Percentiles rank a stretch among this genome's conserved stretches.
These are phyloP conservation scores for Proliferodiscus dingleyae DNA, from an alignment of 2,329 filamentous ascomycete species.

Conservation along the genomic window DNA sequence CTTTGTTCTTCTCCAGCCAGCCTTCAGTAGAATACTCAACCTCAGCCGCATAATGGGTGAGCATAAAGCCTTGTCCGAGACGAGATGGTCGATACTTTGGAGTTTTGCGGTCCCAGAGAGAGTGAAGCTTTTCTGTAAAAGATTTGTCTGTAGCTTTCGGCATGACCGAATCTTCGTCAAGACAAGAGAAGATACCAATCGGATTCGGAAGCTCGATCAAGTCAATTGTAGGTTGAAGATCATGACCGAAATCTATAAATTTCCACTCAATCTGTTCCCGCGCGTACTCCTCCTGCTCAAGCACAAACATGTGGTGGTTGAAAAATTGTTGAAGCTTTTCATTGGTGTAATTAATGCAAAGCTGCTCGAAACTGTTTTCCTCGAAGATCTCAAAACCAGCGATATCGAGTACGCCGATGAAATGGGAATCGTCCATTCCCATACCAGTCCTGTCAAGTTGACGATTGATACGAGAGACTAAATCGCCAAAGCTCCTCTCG, in stretches of 20 bases:
- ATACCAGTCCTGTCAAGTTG: constrained; percentile 84
- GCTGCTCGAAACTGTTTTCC: constrained; percentile 95
- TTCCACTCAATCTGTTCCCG: constrained; percentile 99
- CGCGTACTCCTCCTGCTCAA: constrained; percentile 97
- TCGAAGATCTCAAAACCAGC: constrained; percentile 99
- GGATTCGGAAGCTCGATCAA: constrained; percentile 94
- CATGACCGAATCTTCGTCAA: constrained; percentile 98
- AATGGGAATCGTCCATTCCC: constrained; percentile 81
- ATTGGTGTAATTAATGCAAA: constrained; percentile 99
- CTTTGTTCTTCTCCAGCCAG: constrained; percentile 99
- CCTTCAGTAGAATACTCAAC: constrained; percentile 94
- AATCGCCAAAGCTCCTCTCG: constrained; percentile 88
- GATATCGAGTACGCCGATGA: constrained; percentile 98
- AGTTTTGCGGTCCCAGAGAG: constrained; percentile 93
- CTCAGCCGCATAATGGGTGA: constrained; percentile 96
- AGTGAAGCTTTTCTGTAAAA: constrained; percentile 97
- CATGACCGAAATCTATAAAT: constrained; percentile 97
- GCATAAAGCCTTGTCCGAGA: constrained; percentile 84
- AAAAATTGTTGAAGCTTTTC: constrained; percentile 99
- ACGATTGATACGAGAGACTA: constrained; percentile 85
- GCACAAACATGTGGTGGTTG: constrained; percentile 99
- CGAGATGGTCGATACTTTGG: constrained; percentile 87
- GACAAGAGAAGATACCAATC: constrained; percentile 96
- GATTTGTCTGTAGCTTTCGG: constrained; percentile 95
- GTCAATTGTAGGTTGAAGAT: constrained; percentile 95